Base-by-base conservation (phyloP, 2,329 filamentous ascomycete species). In the Pyrenochaeta sp. region DNA sequence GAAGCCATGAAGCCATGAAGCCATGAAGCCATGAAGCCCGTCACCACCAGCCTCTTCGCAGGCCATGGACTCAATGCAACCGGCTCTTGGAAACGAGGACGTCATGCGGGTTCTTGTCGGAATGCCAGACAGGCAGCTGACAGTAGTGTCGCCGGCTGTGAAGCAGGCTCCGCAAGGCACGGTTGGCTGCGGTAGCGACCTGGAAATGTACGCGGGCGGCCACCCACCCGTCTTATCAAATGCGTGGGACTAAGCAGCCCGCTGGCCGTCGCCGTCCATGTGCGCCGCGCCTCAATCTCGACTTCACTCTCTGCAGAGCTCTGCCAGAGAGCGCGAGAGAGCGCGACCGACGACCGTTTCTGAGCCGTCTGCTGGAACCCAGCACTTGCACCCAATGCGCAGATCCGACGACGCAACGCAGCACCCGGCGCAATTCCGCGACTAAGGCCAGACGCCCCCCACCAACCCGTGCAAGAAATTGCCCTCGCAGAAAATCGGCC, bases 141-240 rank as follows among this genome's bases (percentile, higher is more conserved):
- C 40, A 21, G 47, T 36, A 52, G 39, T 41, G 48, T 37, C 32
- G 46, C n/a, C n/a, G n/a, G n/a, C 15, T 21, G 51, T 39, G 21
- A 48, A 33, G 33, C 33, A 33, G 43, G 32, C 27, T 44, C 36
- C 49, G 46, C 51, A 45, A 36, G 40, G 43, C 40, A 42, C 43
- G 41, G 12, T 50, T 37, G 20, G 35, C 23, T 40, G 51, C 54
- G n/a, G n/a, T 39, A 41, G 12, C 23, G 9, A 27, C 40, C 20
- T 50, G 36, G 41, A 52, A 12, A 47, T 50, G 52, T 48, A 51
- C 54, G 41, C 36, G 51, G 47, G 57, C 15, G 47, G 32, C 14
- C 50, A n/a, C n/a, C n/a, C n/a, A 45, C 47, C 45, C 49, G 23
- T 59, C 43, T 60, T 57, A 60, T 54, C 56, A 56, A 59, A 61